Conservation (phyloP, 768 basidiomycete species). For the Leccinum obscurum region DNA sequence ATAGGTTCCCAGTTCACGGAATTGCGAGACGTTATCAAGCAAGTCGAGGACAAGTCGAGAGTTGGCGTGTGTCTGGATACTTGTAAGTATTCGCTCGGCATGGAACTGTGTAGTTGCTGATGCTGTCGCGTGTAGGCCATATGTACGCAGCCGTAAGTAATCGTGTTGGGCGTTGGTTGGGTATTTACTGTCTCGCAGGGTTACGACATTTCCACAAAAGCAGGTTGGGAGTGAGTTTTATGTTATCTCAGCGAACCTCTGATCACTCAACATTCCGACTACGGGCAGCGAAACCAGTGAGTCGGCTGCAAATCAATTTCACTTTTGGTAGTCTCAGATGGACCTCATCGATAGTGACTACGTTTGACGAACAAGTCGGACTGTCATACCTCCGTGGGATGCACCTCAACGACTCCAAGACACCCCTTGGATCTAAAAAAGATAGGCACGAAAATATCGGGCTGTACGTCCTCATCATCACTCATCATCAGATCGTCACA, state of each 20-base stretch:
- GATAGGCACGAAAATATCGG: conserved; percentile 89
- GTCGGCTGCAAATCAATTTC: conserved; percentile 1
- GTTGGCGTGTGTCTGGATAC: conserved; percentile 88
- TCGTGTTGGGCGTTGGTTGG: conserved; percentile 42
- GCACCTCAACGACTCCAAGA: conserved; percentile 86
- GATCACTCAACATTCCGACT: neutral
- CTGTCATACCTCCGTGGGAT: conserved; percentile 74
- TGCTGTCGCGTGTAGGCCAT: conserved; percentile 50
- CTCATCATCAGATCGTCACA: neutral
- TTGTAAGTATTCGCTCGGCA: conserved; percentile 43
- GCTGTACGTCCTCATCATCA: conserved; percentile 52
- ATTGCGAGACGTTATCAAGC: conserved; percentile 63
- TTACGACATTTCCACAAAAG: conserved; percentile 74
- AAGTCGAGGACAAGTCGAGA: conserved; percentile 69
- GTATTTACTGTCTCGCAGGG: conserved; percentile 45
- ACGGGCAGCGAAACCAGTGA: conserved; percentile 27
- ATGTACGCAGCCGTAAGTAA: conserved; percentile 68
- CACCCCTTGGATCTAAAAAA: conserved; percentile 57
- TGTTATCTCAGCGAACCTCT: neutral
- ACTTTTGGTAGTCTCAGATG: neutral
- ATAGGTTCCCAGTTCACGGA: conserved; percentile 73
- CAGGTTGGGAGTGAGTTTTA: conserved; percentile 64
- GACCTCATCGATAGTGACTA: conserved; percentile 43
- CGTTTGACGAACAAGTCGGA: conserved; percentile 71
- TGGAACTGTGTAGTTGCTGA: neutral